Evolutionary conservation across 345 rosid species (phyloP).

Genomic region (Eucalyptus sp.): DNA sequence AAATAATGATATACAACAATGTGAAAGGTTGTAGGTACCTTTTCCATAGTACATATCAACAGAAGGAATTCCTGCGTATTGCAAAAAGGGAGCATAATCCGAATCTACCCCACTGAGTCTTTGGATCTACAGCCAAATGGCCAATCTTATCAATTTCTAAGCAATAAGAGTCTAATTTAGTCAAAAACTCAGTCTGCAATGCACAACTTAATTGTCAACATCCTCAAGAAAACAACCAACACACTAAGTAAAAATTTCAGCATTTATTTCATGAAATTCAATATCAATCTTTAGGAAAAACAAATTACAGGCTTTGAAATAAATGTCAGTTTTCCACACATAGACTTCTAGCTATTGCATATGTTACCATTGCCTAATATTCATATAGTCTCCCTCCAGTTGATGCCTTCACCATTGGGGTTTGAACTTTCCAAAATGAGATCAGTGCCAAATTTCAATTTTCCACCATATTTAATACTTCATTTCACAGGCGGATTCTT

Average conservation of each 20-base stretch:
- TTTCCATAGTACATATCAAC: conserved; percentile 82
- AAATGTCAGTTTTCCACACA: not conserved
- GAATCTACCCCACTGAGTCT: conserved; percentile 83
- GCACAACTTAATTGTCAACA: not conserved
- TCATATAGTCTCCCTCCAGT: not conserved
- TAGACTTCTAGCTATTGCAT: not conserved
- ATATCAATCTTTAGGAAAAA: not conserved
- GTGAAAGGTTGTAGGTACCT: conserved; percentile 26
- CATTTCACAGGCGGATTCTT: not conserved
- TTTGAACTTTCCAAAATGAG: not conserved
- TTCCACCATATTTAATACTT: not conserved
- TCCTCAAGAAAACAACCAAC: not conserved
- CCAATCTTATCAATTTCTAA: not conserved
- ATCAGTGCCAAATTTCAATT: not conserved
- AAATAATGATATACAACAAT: not conserved
- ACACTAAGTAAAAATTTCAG: not conserved
- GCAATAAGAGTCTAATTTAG: not conserved
- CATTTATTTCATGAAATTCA: not conserved
- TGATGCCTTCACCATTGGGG: not conserved
- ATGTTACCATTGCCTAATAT: not conserved
- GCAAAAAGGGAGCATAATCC: conserved; percentile 94
- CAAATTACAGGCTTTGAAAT: not conserved
- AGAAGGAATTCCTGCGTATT: conserved; percentile 85
- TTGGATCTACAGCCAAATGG: conserved; percentile 41
- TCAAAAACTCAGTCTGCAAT: not conserved